Evolutionary conservation across 2,329 filamentous ascomycete species (phyloP).

Genomic region (Pseudopithomyces chartarum): DNA sequence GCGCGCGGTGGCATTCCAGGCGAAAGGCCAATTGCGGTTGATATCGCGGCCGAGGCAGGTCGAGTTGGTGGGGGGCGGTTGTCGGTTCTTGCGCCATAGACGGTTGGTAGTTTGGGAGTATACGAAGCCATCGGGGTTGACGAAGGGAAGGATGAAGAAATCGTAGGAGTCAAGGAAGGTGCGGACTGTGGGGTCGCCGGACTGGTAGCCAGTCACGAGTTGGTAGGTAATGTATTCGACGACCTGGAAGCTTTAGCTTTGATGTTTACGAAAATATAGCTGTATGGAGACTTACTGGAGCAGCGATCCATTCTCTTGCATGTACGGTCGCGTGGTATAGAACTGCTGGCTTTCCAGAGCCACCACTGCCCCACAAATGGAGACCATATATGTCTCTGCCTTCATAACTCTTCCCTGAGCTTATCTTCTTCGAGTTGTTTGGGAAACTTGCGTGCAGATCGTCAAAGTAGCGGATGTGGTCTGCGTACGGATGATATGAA

Average conservation of each 20-base stretch:
- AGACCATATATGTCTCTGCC: constrained; percentile 38
- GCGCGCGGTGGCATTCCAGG: constrained; percentile 31
- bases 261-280: background rate
- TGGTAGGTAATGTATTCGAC: constrained; percentile 37
- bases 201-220: constrained; percentile 33
- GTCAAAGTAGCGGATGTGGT: constrained; percentile 36
- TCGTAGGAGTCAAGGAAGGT: constrained; percentile 34
- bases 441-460: constrained; percentile 33
- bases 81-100: constrained; percentile 43
- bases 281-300: constrained; percentile 45
- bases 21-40: constrained; percentile 42
- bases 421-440: constrained; percentile 35
- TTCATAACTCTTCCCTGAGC: constrained; percentile 35
- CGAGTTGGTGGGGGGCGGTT: constrained; percentile 34
- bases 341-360: constrained; percentile 39
- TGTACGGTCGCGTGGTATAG: constrained; percentile 40
- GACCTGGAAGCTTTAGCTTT: background rate
- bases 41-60: constrained; percentile 40
- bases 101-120: constrained; percentile 40
- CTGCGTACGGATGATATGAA: constrained; percentile 39
- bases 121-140: constrained; percentile 42
- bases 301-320: constrained; percentile 39
- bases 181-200: constrained; percentile 37
- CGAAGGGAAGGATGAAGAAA: constrained; percentile 40
- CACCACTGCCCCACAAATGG: constrained; percentile 37